Base-by-base conservation (phyloP, 2,329 filamentous ascomycete species). In the Fusarium phyllophilum region DNA sequence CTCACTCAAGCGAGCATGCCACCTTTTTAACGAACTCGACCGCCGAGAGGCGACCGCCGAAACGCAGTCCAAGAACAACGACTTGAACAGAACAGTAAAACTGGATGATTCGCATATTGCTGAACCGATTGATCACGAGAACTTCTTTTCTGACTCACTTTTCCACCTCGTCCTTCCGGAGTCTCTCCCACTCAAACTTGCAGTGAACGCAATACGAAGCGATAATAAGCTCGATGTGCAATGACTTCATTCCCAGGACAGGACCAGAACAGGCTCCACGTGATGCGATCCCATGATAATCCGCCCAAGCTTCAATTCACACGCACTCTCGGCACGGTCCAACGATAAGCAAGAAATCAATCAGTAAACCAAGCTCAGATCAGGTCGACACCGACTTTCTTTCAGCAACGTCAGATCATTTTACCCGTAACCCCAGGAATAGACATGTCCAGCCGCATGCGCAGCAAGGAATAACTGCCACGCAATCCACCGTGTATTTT, bases 1-100 rank as follows among this genome's bases (percentile, higher is more conserved):
- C 74, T 77, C 76, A 78, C 69, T 67, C 63, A 44, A 69, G 33
- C 41, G 57, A 78, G 76, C 76, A 78, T 78, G 73, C 76, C 76
- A 78, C 71, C 59, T 46, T 74, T 68, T 63, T 42, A 75, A 69
- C 68, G 46, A 78, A 64, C 63, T 66, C 73, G 66, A 74, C 62
- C 72, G 64, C 66, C 75, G 62, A 72, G 49, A 68, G 74, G 74
- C 65, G 58, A 73, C 42, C 62, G 54, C 60, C 62, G 65, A 68
- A 55, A 42, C 36, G 49, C 55, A 71, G 39, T 55, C 44, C 15
- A 55, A 67, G 24, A 62, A 38, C 46, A 42, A 59, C 38, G 26
- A 34, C 31, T 42, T 41, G 33, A 51, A 65, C 44, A 73, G 33
- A 51, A 65, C 44, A 73, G 46, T 70, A 62, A 60, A 70, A 68